Evolutionary conservation across 2,329 filamentous ascomycete genomes (phyloP), one percentile per base, ranked within the genome.

Genomic region (Claviceps pusilla): DNA sequence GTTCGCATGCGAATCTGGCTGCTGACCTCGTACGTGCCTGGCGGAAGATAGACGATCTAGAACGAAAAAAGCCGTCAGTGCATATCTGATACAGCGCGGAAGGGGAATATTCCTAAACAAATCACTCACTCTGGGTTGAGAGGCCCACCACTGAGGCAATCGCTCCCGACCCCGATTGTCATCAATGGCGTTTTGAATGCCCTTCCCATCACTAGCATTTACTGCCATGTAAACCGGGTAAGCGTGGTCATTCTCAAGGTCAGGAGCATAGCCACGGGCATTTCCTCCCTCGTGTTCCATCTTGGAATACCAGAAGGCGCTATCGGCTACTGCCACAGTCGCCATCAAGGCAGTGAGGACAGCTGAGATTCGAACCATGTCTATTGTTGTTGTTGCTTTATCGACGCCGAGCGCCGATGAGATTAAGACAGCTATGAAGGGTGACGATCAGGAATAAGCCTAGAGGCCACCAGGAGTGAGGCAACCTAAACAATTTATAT

Each of bases 271-370:
- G 4, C 71, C 71, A 7, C 71, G 65, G n/a, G 64, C 54, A 1
- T 61, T 28, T 1, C 63, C 65, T 1, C 63, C 65, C 0, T 62
- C 65, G 55, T 73, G 71, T 52, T 73, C 70, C 60, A 74, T 64
- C 52, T 70, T 69, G 41, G 70, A 62, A 59, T 73, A 73, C 69
- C 70, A 73, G 59, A 69, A 73, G 49, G 60, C 64, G 37, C 60
- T 64, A 28, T 53, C 39, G 47, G 61, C 60, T 50, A 57, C 53
- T 31, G 58, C 59, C 48, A 54, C 53, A n/a, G 54, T 56, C 42
- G 58, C 50, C 46, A 62, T 12, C 41, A 60, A 54, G 49, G 56
- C 57, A 47, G 43, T 52, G 50, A 59, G 19, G 16, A 54, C 51
- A 16, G 55, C 53, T 14, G 54, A 49, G 49, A 58, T 37, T 51